These are phyloP conservation scores for Nidularia sp. DNA, from an alignment of 768 basidiomycete species.

Conservation along the genomic window DNA sequence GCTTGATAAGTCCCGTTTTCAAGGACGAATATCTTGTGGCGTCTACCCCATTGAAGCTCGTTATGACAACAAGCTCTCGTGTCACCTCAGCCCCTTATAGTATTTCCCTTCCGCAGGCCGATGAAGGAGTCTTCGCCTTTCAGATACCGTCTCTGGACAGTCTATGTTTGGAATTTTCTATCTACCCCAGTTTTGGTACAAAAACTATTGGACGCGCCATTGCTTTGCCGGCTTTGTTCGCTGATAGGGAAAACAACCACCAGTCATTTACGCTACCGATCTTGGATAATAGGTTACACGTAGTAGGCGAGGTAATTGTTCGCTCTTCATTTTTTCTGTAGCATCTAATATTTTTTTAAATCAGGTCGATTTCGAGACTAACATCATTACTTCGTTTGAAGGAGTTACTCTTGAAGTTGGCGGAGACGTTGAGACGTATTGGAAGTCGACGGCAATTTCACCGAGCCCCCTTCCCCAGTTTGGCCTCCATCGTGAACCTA, in stretches of 20 bases:
- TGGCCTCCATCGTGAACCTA: conserved; percentile 31
- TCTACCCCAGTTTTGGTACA: conserved; percentile 97
- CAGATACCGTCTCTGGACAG: conserved; percentile 73
- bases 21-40: conserved; percentile 65
- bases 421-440: conserved; percentile 95
- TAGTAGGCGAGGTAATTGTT: conserved; percentile 81
- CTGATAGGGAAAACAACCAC: conserved; percentile 42
- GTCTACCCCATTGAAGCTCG: conserved; percentile 86
- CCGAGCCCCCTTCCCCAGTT: conserved; percentile 38
- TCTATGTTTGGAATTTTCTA: conserved; percentile 84
- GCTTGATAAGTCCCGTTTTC: conserved; percentile 65
- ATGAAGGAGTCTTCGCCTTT: conserved; percentile 77
- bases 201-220: conserved; percentile 94
- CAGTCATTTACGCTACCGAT: conserved; percentile 69
- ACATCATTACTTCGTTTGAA: conserved; percentile 83
- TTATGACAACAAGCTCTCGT: conserved; percentile 87
- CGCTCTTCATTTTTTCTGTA: conserved; percentile 1
- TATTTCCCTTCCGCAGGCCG: conserved; percentile 78
- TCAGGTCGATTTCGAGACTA: conserved; percentile 86
- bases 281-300: conserved; percentile 87
- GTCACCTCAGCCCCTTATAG: conserved; percentile 87
- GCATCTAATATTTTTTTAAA: conserved; percentile 5
- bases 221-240: conserved; percentile 73
- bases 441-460: conserved; percentile 78
- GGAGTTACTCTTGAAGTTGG: conserved; percentile 93